Evolutionary conservation across 345 rosid species (phyloP).

Genomic region (Punica granatum): DNA sequence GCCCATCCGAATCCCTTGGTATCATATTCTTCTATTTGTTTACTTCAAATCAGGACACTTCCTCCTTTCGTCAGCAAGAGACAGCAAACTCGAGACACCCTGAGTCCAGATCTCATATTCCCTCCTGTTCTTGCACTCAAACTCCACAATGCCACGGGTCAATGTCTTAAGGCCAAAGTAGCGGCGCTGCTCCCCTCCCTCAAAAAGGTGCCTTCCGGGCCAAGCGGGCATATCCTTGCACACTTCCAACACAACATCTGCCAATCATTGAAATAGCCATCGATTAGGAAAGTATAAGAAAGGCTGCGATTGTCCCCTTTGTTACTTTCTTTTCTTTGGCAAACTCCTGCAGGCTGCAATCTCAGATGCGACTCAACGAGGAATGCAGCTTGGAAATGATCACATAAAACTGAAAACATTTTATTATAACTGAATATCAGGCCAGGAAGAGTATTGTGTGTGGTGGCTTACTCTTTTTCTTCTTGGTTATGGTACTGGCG

Average conservation of each 20-base stretch:
- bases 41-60: neutral
- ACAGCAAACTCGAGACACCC: conserved; percentile 64
- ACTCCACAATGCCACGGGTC: conserved; percentile 58
- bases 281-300: neutral
- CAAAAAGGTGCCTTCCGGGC: conserved; percentile 80
- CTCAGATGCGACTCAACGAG: neutral
- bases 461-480: conserved; percentile 62
- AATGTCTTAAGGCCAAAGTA: conserved; percentile 79
- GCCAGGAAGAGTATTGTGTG: too few relatives aligned
- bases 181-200: conserved; percentile 50
- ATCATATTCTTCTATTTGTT: neutral
- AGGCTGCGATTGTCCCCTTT: too few relatives aligned
- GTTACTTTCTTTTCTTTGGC: too few relatives aligned
- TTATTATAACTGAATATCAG: too few relatives aligned
- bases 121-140: conserved; percentile 72
- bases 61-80: conserved; percentile 38
- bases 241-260: conserved; percentile 72
- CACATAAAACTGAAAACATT: too few relatives aligned
- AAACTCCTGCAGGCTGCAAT: too few relatives aligned
- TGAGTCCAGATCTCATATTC: conserved; percentile 79
- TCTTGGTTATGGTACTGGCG: conserved; percentile 75
- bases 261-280: neutral
- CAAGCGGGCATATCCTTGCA: conserved; percentile 74
- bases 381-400: neutral
- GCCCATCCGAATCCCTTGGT: neutral